Conservation (phyloP, 2,329 filamentous ascomycete species). For the Pseudogymnoascus sp. region DNA sequence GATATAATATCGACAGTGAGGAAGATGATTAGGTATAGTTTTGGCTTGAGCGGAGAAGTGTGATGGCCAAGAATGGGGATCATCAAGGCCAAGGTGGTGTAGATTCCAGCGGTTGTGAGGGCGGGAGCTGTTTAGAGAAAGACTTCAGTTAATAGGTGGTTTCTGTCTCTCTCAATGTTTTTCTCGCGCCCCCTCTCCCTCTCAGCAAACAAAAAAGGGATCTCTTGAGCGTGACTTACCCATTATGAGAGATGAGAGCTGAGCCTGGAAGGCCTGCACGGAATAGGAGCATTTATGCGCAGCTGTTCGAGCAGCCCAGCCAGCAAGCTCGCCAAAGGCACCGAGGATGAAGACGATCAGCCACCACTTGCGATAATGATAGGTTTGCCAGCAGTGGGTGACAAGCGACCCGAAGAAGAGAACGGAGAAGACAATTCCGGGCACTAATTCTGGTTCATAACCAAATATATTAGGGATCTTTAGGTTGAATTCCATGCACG, state of each 20-base stretch:
- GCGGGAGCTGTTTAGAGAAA: constrained; percentile 24
- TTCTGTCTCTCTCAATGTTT: background rate
- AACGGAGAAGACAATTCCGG: constrained; percentile 37
- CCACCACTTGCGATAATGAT: constrained; percentile 39
- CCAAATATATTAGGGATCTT: constrained; percentile 13
- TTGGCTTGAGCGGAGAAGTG: constrained; percentile 43
- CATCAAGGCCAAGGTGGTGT: constrained; percentile 54
- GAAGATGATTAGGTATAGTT: constrained; percentile 49
- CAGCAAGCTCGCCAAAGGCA: constrained; percentile 33
- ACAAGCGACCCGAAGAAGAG: constrained; percentile 37
- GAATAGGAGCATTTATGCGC: constrained; percentile 26
- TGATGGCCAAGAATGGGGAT: constrained; percentile 39
- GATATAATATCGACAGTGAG: constrained; percentile 50
- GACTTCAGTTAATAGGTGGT: background rate
- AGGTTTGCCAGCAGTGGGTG: constrained; percentile 35
- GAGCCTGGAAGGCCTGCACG: constrained; percentile 29
- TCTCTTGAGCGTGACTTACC: constrained; percentile 30
- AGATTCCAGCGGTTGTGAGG: constrained; percentile 52
- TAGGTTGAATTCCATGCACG: background rate
- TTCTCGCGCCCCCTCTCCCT: background rate
- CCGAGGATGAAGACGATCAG: constrained; percentile 39
- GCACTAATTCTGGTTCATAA: constrained; percentile 17
- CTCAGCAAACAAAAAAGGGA: background rate
- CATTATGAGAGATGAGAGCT: constrained; percentile 38
- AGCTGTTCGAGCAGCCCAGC: constrained; percentile 27